These are phyloP conservation scores for Salvia sclarea DNA, from an alignment of 305 asterid species.

Conservation along the genomic window DNA sequence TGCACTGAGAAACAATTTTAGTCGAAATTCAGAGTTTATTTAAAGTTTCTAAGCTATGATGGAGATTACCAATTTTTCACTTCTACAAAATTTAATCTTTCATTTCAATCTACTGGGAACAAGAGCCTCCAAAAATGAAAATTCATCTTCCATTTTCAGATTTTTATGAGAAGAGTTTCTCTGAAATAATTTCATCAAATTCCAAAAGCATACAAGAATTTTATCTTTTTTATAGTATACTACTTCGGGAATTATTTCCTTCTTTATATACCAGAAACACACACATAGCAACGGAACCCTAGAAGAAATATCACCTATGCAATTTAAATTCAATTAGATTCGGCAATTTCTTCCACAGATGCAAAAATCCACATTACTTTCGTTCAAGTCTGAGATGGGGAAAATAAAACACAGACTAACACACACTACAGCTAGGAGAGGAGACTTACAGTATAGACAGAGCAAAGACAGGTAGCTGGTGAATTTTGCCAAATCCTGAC, in stretches of 20 bases:
- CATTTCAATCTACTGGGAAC: background rate
- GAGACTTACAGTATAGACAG: constrained; percentile 29
- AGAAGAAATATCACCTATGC: constrained; percentile 4
- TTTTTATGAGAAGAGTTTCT: background rate
- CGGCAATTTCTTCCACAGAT: constrained; percentile 7
- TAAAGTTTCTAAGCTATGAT: background rate
- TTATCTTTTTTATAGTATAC: background rate
- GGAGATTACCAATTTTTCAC: background rate
- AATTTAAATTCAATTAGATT: constrained; percentile 5
- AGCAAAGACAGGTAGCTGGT: background rate
- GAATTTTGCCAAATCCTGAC: background rate
- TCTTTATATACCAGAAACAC: background rate
- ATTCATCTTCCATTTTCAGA: background rate
- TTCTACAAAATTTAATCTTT: background rate
- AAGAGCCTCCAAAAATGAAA: too few species aligned
- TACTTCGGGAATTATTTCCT: background rate
- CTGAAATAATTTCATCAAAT: background rate
- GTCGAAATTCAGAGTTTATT: background rate
- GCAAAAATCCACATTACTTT: background rate
- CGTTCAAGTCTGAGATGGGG: background rate
- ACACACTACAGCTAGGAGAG: background rate
- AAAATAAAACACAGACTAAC: background rate
- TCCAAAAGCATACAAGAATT: background rate
- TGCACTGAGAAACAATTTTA: background rate
- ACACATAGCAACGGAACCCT: background rate